These are phyloP conservation scores for Gaeumannomyces tritici DNA, from an alignment of 2,329 filamentous ascomycete genomes.

Conservation along the genomic window DNA sequence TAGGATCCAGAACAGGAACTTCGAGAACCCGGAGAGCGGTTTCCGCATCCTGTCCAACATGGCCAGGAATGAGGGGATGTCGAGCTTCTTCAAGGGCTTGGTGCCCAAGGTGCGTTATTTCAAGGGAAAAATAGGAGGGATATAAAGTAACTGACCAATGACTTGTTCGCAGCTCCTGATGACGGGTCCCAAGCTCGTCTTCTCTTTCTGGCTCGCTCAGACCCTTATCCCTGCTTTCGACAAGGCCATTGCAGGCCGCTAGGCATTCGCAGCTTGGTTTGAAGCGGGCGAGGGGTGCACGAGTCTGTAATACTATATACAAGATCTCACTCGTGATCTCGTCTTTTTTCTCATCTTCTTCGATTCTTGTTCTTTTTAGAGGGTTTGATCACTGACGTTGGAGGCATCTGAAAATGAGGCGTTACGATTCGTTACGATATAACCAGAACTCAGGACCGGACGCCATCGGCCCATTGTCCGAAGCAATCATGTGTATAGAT, in stretches of 20 bases:
- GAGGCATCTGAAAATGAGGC: neutral
- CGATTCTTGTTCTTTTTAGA: neutral
- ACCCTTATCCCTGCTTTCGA: conserved; percentile 93
- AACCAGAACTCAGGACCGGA: neutral
- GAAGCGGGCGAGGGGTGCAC: neutral
- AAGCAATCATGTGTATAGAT: neutral
- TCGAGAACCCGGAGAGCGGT: conserved; percentile 92
- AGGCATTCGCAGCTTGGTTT: neutral
- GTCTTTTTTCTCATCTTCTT: neutral
- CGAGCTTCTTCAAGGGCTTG: conserved; percentile 94
- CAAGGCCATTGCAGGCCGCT: conserved; percentile 24
- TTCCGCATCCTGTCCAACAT: conserved; percentile 89
- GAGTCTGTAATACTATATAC: neutral
- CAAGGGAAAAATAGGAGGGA: neutral
- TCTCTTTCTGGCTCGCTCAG: conserved; percentile 99
- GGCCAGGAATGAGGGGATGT: conserved; percentile 78
- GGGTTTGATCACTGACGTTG: neutral
- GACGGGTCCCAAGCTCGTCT: conserved; percentile 97
- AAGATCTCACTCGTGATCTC: neutral
- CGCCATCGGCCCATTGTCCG: neutral
- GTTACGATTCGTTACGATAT: neutral
- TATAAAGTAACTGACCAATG: neutral
- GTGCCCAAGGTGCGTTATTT: conserved; percentile 65
- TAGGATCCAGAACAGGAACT: conserved; percentile 96
- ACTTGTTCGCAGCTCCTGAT: conserved; percentile 61